A percentile compares a stretch with the other conserved stretches of the same genome.
phyloP scores from a whole-genome alignment of 805 yeast genomes.

The Candida nanaspora region DNA sequence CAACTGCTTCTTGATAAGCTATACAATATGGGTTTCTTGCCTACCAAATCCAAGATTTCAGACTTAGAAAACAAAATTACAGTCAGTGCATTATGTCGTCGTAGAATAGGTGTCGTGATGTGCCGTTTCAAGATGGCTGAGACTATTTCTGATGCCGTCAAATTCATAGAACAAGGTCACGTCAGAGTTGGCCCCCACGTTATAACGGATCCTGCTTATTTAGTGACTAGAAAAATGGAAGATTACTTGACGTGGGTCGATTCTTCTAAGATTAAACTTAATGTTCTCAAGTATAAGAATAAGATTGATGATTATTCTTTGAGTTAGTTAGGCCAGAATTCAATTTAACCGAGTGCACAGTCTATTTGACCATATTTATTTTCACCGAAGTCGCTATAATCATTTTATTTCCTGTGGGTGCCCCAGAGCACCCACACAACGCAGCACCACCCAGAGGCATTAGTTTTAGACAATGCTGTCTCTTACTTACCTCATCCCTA shows the following conservation, averaged over 20 bases:
- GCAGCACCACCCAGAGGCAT: too few relatives aligned
- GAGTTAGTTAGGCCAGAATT: constrained; percentile 6
- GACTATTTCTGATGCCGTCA: constrained; percentile 79
- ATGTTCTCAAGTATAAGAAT: constrained; percentile 82
- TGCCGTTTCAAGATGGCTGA: constrained; percentile 92
- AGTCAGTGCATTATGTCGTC: constrained; percentile 86
- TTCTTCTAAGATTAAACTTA: constrained; percentile 84
- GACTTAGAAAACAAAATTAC: constrained; percentile 88
- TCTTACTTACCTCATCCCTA: too few relatives aligned
- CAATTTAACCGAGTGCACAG: too few relatives aligned
- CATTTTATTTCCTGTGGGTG: too few relatives aligned
- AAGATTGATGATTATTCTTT: constrained; percentile 53
- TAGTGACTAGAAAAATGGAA: constrained; percentile 90
- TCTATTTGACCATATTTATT: too few relatives aligned
- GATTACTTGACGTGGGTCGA: constrained; percentile 99
- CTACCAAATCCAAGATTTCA: constrained; percentile 85
- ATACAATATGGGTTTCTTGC: constrained; percentile 78
- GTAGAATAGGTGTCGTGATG: constrained; percentile 93
- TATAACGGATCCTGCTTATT: constrained; percentile 90
- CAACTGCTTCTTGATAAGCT: constrained; percentile 81
- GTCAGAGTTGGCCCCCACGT: constrained; percentile 96
- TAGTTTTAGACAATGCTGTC: too few relatives aligned
- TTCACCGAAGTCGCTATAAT: too few relatives aligned
- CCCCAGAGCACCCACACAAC: too few relatives aligned
- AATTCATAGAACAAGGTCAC: constrained; percentile 93